Evolutionary conservation across 345 rosid species (phyloP).

Genomic region (Cochlearia excelsa): DNA sequence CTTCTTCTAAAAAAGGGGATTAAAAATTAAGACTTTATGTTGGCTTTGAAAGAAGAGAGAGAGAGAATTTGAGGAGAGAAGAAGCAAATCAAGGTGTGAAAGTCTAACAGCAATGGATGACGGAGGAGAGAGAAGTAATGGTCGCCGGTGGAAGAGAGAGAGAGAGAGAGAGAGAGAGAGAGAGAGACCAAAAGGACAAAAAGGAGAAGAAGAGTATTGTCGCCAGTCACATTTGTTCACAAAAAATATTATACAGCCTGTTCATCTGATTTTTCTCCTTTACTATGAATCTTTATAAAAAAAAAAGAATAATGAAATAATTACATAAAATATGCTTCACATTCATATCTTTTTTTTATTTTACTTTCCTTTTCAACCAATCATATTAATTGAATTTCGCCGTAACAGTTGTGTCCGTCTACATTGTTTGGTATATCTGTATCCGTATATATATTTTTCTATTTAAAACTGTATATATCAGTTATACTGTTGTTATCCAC

Average conservation of each 20-base stretch:
- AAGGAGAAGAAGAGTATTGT: slow-evolving; percentile 38
- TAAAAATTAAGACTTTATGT: no score
- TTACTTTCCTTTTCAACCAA: no score
- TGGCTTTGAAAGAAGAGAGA: no score
- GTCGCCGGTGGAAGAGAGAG: slow-evolving; percentile 33
- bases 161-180: slow-evolving; percentile 30
- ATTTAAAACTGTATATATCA: no score
- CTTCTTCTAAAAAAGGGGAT: no score
- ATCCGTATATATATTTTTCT: no score
- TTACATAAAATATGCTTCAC: not conserved
- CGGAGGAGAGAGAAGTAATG: slow-evolving; percentile 35
- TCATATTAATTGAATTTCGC: no score
- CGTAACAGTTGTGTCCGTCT: no score
- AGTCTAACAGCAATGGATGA: slow-evolving; percentile 15
- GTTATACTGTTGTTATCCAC: no score
- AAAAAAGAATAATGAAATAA: not conserved
- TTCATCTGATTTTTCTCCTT: slow-evolving; percentile 34
- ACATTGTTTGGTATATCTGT: no score
- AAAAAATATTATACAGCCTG: slow-evolving; percentile 35
- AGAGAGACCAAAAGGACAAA: slow-evolving; percentile 36
- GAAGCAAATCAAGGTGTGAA: slow-evolving; percentile 27
- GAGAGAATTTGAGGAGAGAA: not conserved
- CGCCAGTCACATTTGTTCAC: slow-evolving; percentile 30
- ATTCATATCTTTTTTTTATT: not conserved
- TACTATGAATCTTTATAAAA: not conserved